Evolutionary conservation across 2,329 filamentous ascomycete species (phyloP), one percentile per base, ranked within the genome.

Genomic region (Remersonia thermophila): DNA sequence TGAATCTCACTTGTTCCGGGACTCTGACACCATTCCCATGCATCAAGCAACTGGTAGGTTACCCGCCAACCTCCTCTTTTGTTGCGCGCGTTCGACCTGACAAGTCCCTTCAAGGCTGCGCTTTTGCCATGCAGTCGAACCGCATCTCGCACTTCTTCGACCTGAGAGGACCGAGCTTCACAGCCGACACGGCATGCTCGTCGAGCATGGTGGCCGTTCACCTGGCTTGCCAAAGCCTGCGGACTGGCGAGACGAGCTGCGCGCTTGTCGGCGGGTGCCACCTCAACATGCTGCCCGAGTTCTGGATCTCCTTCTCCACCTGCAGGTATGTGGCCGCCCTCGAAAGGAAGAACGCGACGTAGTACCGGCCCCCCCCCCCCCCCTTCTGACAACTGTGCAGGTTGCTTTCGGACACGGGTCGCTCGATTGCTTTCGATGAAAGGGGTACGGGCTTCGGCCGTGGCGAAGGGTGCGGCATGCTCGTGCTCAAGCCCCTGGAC

Each of bases 381-480:
- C n/a, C n/a, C 36, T 33, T 37, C 30, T 9, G n/a, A 28, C 9
- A 12, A 26, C 51, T n/a, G 2, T 52, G 14, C 44, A 63, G 48
- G 49, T 48, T 72, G 32, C 61, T 76, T 16, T 69, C 67, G 1
- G 62, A 69, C 20, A 61, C 63, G 0, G 69, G 69, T 2, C 59
- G 64, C 27, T 73, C 65, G 11, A 64, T 62, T 33, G 67, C 68
- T 20, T 72, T 65, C 44, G 71, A 71, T 45, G 51, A 53, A 13
- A 55, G 59, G 32, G 71, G 65, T 4, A 65, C 65, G 27, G 77
- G 77, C 0, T 81, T 76, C 45, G 73, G 66, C 0, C 65, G 75
- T 8, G 76, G 72, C 7, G 75, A 80, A 45, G 75, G 73, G 3
- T 63, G 67, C 14, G 70, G 60, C 6, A 60, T 67, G 33, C 45